A percentile compares a stretch with the other conserved stretches of the same genome.
Conservation (phyloP, 164 flowering plant genomes). For the Vitis cinerea region DNA sequence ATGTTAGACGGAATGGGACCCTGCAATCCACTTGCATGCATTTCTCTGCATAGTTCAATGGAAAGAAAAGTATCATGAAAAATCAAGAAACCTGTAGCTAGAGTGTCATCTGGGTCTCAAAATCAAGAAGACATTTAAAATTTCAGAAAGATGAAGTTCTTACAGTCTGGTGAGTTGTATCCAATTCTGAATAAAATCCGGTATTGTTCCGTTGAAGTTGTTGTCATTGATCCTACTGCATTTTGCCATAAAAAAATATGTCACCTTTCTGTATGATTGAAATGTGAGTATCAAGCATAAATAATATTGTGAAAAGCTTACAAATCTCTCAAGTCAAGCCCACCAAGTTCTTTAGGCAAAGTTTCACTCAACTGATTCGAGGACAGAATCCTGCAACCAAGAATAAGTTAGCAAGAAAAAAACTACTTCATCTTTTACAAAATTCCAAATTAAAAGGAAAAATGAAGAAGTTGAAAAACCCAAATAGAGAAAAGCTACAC, state of each 20-base stretch:
- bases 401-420: not conserved
- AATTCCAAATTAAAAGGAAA: not conserved
- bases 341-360: conserved; percentile 38
- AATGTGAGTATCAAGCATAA: no score
- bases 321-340: conserved; percentile 48
- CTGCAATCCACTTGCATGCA: conserved; percentile 8
- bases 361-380: conserved; percentile 48
- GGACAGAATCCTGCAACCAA: conserved; percentile 32
- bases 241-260: not conserved
- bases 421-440: not conserved
- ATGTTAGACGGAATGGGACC: not conserved
- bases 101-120: no score
- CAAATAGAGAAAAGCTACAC: not conserved
- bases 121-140: no score
- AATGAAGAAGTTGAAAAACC: not conserved
- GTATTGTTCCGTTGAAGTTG: conserved; percentile 55
- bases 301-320: conserved; percentile 17
- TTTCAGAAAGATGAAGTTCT: conserved; percentile 14
- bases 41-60: conserved; percentile 13
- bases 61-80: no score
- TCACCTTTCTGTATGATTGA: no score
- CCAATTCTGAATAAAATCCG: conserved; percentile 59
- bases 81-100: no score
- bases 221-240: conserved; percentile 69
- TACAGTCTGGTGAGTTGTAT: conserved; percentile 48